Conservation (phyloP, 176 grass and related monocot species). For the Hordeum marinum region DNA sequence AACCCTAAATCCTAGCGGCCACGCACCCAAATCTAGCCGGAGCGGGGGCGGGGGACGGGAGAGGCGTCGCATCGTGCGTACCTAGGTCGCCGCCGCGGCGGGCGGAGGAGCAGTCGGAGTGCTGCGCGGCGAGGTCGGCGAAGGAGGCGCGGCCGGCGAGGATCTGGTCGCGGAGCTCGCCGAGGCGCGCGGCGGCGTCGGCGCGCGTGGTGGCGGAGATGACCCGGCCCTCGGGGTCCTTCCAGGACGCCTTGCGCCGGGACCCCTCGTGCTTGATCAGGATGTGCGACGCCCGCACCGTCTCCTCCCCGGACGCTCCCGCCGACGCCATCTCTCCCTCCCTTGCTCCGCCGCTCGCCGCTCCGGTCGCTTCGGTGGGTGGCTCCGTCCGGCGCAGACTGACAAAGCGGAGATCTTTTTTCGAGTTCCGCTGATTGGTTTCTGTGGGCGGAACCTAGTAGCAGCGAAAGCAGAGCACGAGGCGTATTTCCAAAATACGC, state of each 20-base stretch:
- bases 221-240: conserved; percentile 64
- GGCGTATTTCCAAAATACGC: neutral
- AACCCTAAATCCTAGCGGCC: neutral
- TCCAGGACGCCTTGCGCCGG: conserved; percentile 74
- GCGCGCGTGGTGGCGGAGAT: conserved; percentile 46
- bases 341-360: neutral
- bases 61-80: neutral
- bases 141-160: conserved; percentile 41
- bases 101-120: conserved; percentile 77
- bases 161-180: conserved; percentile 44
- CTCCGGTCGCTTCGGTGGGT: neutral
- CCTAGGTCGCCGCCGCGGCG: conserved; percentile 66
- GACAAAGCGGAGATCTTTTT: neutral
- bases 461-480: neutral
- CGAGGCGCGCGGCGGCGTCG: conserved; percentile 43
- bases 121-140: conserved; percentile 53
- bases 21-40: neutral
- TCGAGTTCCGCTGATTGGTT: neutral
- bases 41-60: too few relatives aligned
- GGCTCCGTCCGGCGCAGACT: neutral
- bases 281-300: conserved; percentile 77
- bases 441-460: neutral
- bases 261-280: conserved; percentile 83
- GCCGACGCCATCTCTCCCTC: neutral
- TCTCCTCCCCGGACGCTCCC: neutral